Conservation (phyloP, 2,329 filamentous ascomycete genomes). For the Neofusicoccum laricinum region DNA sequence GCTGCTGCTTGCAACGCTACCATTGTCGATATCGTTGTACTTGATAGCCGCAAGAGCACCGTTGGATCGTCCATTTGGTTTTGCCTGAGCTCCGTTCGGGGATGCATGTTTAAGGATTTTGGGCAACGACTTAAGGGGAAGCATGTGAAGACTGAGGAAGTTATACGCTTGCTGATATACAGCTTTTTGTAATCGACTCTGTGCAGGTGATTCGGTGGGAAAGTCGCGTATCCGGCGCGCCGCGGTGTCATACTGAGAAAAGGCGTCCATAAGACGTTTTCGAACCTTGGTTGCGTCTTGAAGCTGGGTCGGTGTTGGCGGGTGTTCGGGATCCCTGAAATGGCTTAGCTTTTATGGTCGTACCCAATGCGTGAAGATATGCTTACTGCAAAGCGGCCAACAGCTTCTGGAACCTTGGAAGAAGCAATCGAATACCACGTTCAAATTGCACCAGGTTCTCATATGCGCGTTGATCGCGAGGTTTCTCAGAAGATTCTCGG, state of each 20-base stretch:
- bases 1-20: slow-evolving; percentile 55
- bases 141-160: slow-evolving; percentile 87
- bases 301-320: slow-evolving; percentile 67
- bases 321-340: slow-evolving; percentile 57
- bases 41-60: slow-evolving; percentile 56
- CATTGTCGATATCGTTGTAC: slow-evolving; percentile 52
- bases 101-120: slow-evolving; percentile 54
- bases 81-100: slow-evolving; percentile 41
- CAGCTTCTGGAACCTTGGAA: slow-evolving; percentile 81
- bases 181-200: slow-evolving; percentile 72
- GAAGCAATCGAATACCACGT: slow-evolving; percentile 74
- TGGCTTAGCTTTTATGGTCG: not conserved
- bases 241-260: slow-evolving; percentile 80
- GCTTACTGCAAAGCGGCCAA: slow-evolving; percentile 66
- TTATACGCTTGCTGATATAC: slow-evolving; percentile 78
- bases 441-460: slow-evolving; percentile 84
- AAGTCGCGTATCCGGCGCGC: slow-evolving; percentile 79
- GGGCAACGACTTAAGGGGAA: slow-evolving; percentile 64
- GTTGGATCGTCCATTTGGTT: slow-evolving; percentile 31
- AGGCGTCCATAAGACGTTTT: slow-evolving; percentile 85
- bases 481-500: slow-evolving; percentile 64
- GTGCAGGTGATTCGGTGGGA: slow-evolving; percentile 67
- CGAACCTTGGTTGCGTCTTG: slow-evolving; percentile 84
- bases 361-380: not conserved
- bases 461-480: slow-evolving; percentile 76